Percentiles rank a stretch among this genome's conserved stretches.
Conservation (phyloP, 495 filamentous ascomycete species). For the Choiromyces venosus region DNA sequence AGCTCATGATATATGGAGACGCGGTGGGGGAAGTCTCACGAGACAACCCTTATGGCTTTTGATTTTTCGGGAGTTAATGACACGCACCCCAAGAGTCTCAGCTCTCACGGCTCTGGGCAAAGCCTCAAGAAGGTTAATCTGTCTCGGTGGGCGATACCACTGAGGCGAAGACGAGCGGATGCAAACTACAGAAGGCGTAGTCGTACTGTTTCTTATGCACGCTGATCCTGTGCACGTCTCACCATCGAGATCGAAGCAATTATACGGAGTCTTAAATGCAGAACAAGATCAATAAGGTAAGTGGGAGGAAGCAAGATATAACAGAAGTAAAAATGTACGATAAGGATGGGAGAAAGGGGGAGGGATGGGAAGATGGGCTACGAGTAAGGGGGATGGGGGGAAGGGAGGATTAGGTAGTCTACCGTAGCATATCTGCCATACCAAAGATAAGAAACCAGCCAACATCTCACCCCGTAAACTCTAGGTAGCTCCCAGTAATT, state of each 20-base stretch:
- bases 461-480: background rate
- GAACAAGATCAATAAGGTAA: background rate
- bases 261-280: background rate
- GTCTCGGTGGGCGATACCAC: background rate
- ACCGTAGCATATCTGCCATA: background rate
- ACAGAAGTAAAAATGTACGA: background rate
- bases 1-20: background rate
- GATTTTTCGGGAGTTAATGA: background rate
- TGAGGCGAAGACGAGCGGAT: background rate
- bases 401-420: background rate
- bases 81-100: background rate
- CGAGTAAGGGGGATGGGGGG: background rate
- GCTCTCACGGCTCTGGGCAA: background rate
- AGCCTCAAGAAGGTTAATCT: background rate
- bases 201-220: background rate
- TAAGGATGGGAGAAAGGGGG: background rate
- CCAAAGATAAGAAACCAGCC: background rate
- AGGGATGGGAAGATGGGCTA: background rate
- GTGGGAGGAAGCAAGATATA: background rate
- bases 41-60: background rate
- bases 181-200: background rate
- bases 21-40: background rate
- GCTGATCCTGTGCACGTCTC: background rate
- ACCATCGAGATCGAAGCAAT: background rate
- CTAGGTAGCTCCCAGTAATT: background rate